Percentiles rank a stretch among this genome's conserved stretches.
These are phyloP conservation scores for Alternaria arborescens DNA, from an alignment of 2,329 filamentous ascomycete genomes.

Conservation along the genomic window DNA sequence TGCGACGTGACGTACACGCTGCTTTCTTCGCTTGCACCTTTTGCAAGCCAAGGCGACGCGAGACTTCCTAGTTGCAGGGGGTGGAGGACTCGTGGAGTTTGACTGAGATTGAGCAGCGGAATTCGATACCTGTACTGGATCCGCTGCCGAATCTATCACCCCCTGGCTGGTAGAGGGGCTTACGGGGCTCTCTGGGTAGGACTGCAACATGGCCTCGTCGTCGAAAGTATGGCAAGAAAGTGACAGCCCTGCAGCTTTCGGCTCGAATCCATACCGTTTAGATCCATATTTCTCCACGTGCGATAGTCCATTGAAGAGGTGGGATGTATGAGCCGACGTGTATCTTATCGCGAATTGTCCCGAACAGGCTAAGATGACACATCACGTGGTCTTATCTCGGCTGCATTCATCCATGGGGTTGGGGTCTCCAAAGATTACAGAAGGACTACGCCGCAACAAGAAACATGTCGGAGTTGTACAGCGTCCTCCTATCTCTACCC, in stretches of 20 bases:
- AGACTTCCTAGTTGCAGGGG: slow-evolving; percentile 22
- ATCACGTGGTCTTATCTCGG: slow-evolving; percentile 15
- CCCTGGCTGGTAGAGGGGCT: slow-evolving; percentile 5
- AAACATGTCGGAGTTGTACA: slow-evolving; percentile 1
- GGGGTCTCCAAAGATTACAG: background rate
- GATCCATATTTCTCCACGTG: slow-evolving; percentile 10
- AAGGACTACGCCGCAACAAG: slow-evolving; percentile 1
- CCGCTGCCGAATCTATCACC: background rate
- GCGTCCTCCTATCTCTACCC: slow-evolving; percentile 8
- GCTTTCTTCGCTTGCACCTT: slow-evolving; percentile 39
- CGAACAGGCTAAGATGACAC: background rate
- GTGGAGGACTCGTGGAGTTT: slow-evolving; percentile 6
- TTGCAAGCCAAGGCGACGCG: slow-evolving; percentile 37
- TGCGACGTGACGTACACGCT: slow-evolving; percentile 29
- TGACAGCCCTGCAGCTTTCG: slow-evolving; percentile 5
- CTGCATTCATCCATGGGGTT: slow-evolving; percentile 2
- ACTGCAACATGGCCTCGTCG: slow-evolving; percentile 14
- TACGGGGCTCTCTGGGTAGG: slow-evolving; percentile 5
- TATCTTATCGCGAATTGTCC: slow-evolving; percentile 9
- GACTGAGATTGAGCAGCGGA: slow-evolving; percentile 14
- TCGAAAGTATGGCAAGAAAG: slow-evolving; percentile 6
- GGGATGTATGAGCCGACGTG: slow-evolving; percentile 10
- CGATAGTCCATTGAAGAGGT: background rate
- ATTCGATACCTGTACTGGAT: slow-evolving; percentile 5
- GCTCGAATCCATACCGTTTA: background rate